A percentile compares a stretch with the other conserved stretches of the same genome.
Conservation (phyloP, 2,329 filamentous ascomycete species). For the Colletotrichum tropicicola region DNA sequence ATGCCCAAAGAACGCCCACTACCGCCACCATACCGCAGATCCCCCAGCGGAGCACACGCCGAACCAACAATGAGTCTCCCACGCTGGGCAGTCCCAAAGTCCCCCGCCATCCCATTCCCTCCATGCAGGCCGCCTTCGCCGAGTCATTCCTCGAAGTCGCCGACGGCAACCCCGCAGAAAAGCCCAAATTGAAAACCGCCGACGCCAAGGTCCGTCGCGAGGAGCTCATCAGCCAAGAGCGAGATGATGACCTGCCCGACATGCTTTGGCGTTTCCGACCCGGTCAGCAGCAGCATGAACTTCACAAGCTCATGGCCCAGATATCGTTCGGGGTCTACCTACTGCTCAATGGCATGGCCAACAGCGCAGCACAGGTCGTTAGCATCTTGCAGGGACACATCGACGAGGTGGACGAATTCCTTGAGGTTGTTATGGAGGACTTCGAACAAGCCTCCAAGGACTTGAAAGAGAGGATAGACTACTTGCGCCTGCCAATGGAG, state of each 20-base stretch:
- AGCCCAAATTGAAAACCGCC: conserved; percentile 62
- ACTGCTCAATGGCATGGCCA: conserved; percentile 84
- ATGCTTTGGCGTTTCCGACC: conserved; percentile 80
- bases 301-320: conserved; percentile 90
- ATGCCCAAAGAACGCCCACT: conserved; percentile 30
- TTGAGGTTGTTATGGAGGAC: conserved; percentile 87
- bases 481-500: conserved; percentile 83
- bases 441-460: conserved; percentile 81
- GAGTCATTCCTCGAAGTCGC: conserved; percentile 82
- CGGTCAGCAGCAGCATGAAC: conserved; percentile 82
- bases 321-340: conserved; percentile 94
- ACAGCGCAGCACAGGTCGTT: conserved; percentile 88
- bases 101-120: conserved; percentile 73
- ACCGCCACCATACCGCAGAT: conserved; percentile 21
- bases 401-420: conserved; percentile 90
- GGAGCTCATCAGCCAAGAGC: conserved; percentile 72
- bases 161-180: conserved; percentile 51
- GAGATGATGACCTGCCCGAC: conserved; percentile 76
- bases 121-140: conserved; percentile 84
- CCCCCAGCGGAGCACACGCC: conserved; percentile 21
- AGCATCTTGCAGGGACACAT: conserved; percentile 91
- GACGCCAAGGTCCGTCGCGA: conserved; percentile 71
- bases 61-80: conserved; percentile 21
- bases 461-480: conserved; percentile 80
- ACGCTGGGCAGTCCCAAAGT: conserved; percentile 33